Base-by-base conservation (phyloP, 139 green algal species). In the Asterochloris sp. region DNA sequence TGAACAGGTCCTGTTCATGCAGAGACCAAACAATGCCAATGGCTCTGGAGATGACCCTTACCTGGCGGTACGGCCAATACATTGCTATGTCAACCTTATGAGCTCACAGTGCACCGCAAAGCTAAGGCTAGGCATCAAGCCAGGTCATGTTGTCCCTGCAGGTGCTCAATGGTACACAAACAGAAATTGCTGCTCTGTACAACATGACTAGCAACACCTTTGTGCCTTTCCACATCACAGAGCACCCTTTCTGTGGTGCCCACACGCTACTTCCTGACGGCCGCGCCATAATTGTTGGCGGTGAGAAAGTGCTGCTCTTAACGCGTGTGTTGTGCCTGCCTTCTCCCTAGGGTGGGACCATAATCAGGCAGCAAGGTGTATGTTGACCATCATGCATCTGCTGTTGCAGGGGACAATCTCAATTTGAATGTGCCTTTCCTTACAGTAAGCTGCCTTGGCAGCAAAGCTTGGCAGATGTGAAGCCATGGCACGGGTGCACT, bases 181-280 rank as follows among this genome's bases (percentile, higher is more conserved):
- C 26, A 73, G 76, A 81, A 61, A 73, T n/a, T 61, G 62, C 76
- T 26, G 61, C 76, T 17, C 15, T 81, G 8, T 81, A 81, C 76
- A 81, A 81, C 62, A 12, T 73, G 62, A 63, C 62, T 27, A 71
- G 62, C 62, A 81, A 81, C 62, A 81, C 76, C 76, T 81, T 62
- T 61, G n/a, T 23, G 26, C 76, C 76, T 27, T 81, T 62, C 62
- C 76, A 81, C 26, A 73, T 81, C n/a, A 73, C 76, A 71, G 62
- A 81, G 26, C 10, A 61, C 27, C 54, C 76, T 61, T 27, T 71
- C 54, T 62, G 54, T 26, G 15, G 27, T 62, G 76, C 60, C 13
- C 76, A 81, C 21, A 26, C 69, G 23, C n/a, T 81, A n/a, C 76
- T 81, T 26, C 76, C 61, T 60, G 76, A 81, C 26, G 62, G 76